Base-by-base conservation (phyloP, 768 basidiomycete genomes). In the Pisolithus tinctorius region DNA sequence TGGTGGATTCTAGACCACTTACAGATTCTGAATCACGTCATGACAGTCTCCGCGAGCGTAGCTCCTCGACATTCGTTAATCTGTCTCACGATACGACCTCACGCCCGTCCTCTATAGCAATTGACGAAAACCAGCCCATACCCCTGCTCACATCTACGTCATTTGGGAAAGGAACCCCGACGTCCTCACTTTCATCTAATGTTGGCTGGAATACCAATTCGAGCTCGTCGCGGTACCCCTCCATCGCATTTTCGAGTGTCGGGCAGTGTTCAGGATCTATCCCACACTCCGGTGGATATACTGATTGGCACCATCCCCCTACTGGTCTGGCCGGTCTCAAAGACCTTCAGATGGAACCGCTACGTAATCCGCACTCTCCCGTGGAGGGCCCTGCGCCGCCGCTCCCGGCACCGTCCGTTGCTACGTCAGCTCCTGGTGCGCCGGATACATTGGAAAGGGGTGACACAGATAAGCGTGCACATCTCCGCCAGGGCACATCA, bases 141-240 rank as follows among this genome's bases (percentile, higher is more conserved):
- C 63, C 62, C 1, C 42, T 66, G 7, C 64, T 66, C n/a, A 53
- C 62, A 4, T 66, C 66, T 4, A 46, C 30, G 49, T 47, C 57
- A 39, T 66, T 66, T 51, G 66, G 65, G n/a, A 66, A 58, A 34
- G 40, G 31, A 0, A n/a, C 51, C 34, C 52, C 62, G 40, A 7
- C 48, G 10, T 49, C 52, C 7, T 68, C 64, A 9, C 27, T 53
- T 1, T 56, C 50, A 31, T 61, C 66, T 37, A 48, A 36, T 6
- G 20, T 30, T 14, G 56, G 50, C 9, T 52, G 38, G 49, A 55
- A 50, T 9, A 57, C 61, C 25, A 8, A 36, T 9, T 60, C 60
- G 5, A 62, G 55, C 2, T 6, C 51, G 2, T 66, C 65, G 4
- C 64, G 66, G 7, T 66, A 66, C 45, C 65, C 65, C 4, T 66